A percentile compares a stretch with the other conserved stretches of the same genome.
phyloP scores from a whole-genome alignment of 2,329 filamentous ascomycete genomes.

The Trichophyton benhamiae region DNA sequence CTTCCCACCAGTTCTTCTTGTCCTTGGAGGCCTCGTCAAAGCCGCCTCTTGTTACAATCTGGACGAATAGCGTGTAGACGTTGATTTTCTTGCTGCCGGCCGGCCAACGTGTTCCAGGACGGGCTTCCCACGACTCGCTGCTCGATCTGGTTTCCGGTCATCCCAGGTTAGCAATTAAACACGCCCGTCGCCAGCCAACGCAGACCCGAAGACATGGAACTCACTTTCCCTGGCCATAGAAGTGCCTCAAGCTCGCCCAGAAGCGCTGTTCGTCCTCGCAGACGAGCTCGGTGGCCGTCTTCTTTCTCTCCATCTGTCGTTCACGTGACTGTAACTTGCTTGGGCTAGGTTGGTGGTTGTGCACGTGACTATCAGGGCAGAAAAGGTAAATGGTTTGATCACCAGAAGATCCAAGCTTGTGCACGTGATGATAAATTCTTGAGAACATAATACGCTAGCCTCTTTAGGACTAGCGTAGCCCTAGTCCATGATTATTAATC shows the following conservation, averaged over 20 bases:
- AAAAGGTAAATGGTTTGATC: neutral
- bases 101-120: conserved; percentile 1
- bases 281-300: neutral
- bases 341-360: neutral
- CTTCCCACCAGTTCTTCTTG: conserved; percentile 12
- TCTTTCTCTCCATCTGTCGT: neutral
- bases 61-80: conserved; percentile 9
- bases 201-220: neutral
- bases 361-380: neutral
- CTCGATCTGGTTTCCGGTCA: too few species aligned
- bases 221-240: neutral
- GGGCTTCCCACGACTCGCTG: neutral
- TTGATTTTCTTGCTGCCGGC: conserved; percentile 7
- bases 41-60: conserved; percentile 8
- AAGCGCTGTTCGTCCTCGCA: conserved; percentile 1
- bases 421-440: neutral
- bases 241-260: conserved; percentile 1
- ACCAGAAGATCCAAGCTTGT: neutral
- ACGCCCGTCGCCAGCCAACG: too few species aligned
- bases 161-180: too few species aligned
- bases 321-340: neutral
- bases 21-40: conserved; percentile 7
- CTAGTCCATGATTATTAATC: neutral
- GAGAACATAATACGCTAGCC: too few species aligned
- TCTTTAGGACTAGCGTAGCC: neutral